A percentile compares a stretch with the other conserved stretches of the same genome.
Evolutionary conservation across 1,284 basidiomycete genomes (phyloP).

Genomic region (Agaricales sp.): DNA sequence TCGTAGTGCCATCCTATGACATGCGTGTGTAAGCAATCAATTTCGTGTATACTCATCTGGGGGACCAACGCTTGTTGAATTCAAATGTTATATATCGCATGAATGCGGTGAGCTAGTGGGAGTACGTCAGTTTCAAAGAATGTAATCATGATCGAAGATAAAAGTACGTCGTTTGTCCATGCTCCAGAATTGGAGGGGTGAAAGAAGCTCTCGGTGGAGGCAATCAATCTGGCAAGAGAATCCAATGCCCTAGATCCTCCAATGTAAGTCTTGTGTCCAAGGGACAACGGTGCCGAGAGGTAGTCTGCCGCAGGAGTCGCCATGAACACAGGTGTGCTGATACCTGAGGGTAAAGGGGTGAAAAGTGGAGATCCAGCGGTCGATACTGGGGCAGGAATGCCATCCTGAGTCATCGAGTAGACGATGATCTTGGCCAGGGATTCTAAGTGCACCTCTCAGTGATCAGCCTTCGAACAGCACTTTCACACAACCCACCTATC

Average conservation of each 20-base stretch:
- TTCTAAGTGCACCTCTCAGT: slow-evolving; percentile 32
- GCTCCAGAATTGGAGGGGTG: slow-evolving; percentile 70
- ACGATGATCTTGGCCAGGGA: slow-evolving; percentile 84
- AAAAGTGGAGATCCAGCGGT: slow-evolving; percentile 48
- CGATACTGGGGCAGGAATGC: slow-evolving; percentile 41
- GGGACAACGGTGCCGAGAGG: slow-evolving; percentile 46
- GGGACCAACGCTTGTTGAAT: slow-evolving; percentile 65
- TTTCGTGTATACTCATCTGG: too few species aligned
- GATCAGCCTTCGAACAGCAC: slow-evolving; percentile 2
- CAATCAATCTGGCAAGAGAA: slow-evolving; percentile 75
- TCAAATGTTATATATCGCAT: slow-evolving; percentile 82
- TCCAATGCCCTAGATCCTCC: slow-evolving; percentile 85
- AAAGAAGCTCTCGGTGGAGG: slow-evolving; percentile 85
- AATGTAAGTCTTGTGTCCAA: slow-evolving; percentile 46
- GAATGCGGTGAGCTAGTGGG: slow-evolving; percentile 61
- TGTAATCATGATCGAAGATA: slow-evolving; percentile 16
- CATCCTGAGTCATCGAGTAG: slow-evolving; percentile 82
- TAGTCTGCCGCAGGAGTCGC: slow-evolving; percentile 43
- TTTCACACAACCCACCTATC: slow-evolving; percentile 37
- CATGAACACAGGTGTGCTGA: slow-evolving; percentile 44
- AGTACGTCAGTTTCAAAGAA: slow-evolving; percentile 4
- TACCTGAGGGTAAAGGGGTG: slow-evolving; percentile 53
- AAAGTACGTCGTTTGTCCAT: slow-evolving; percentile 54
- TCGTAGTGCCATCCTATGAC: slow-evolving; percentile 71
- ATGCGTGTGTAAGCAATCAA: slow-evolving; percentile 2